These are phyloP conservation scores for Pelargonium exstipulatum DNA, from an alignment of 441 rosid species.

Conservation along the genomic window DNA sequence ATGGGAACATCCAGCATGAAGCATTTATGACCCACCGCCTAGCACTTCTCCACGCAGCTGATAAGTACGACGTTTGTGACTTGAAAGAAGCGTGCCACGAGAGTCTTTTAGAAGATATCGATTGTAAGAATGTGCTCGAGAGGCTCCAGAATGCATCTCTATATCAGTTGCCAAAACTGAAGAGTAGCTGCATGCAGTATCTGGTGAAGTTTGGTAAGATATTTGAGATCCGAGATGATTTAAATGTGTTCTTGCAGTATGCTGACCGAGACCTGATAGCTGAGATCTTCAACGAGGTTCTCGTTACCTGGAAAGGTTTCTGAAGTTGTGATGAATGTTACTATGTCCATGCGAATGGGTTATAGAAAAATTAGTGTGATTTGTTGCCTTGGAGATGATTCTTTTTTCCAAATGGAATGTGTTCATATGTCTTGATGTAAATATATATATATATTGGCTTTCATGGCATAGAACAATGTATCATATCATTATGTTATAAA, in stretches of 20 bases:
- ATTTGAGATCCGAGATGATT: slow-evolving; percentile 71
- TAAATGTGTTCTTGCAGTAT: slow-evolving; percentile 53
- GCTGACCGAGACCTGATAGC: slow-evolving; percentile 76
- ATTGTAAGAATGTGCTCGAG: slow-evolving; percentile 68
- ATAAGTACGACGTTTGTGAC: slow-evolving; percentile 70
- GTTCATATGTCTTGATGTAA: slow-evolving; percentile 34
- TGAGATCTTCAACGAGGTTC: slow-evolving; percentile 75
- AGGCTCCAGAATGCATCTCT: slow-evolving; percentile 73
- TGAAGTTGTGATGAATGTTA: slow-evolving; percentile 18
- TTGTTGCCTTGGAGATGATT: slow-evolving; percentile 26
- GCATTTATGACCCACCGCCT: slow-evolving; percentile 67
- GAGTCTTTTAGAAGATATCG: slow-evolving; percentile 79
- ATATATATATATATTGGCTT: slow-evolving; percentile 23
- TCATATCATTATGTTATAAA: too few species aligned
- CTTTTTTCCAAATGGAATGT: slow-evolving; percentile 40
- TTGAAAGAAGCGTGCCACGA: slow-evolving; percentile 76
- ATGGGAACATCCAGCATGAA: slow-evolving; percentile 61
- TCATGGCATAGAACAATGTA: slow-evolving; percentile 14
- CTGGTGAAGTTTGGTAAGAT: slow-evolving; percentile 90
- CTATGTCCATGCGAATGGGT: too few species aligned
- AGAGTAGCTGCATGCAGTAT: slow-evolving; percentile 68
- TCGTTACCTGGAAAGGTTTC: slow-evolving; percentile 85
- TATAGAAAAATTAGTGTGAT: slow-evolving; percentile 16
- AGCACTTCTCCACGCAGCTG: slow-evolving; percentile 72
- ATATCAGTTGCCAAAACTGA: slow-evolving; percentile 58